A percentile compares a stretch with the other conserved stretches of the same genome.
Conservation (phyloP, 495 filamentous ascomycete species). For the Tuber calosporum region DNA sequence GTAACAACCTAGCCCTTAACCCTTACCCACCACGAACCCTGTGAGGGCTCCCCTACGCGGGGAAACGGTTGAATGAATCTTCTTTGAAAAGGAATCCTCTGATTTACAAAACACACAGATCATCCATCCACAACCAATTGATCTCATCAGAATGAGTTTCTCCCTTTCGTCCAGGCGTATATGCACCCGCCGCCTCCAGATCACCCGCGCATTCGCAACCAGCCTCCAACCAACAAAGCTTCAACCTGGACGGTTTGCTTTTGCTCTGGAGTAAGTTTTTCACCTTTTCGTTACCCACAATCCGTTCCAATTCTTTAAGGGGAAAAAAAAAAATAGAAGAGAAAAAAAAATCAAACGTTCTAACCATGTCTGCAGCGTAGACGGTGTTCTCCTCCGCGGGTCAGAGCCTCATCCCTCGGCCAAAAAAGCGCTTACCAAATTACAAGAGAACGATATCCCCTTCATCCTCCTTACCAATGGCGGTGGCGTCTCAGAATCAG, state of each 20-base stretch:
- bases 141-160: not conserved
- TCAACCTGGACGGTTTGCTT: slow-evolving; percentile 51
- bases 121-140: not conserved
- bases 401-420: slow-evolving; percentile 75
- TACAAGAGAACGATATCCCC: slow-evolving; percentile 64
- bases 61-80: not conserved
- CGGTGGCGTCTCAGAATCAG: slow-evolving; percentile 68
- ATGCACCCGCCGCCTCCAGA: not conserved
- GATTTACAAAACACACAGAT: not conserved
- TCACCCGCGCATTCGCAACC: not conserved
- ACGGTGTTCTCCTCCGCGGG: slow-evolving; percentile 89
- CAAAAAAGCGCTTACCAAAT: slow-evolving; percentile 60
- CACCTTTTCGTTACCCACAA: slow-evolving; percentile 6
- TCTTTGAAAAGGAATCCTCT: not conserved
- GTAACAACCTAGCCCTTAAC: not conserved
- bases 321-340: not conserved
- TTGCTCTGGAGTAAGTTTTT: slow-evolving; percentile 71
- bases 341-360: not conserved
- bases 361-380: slow-evolving; percentile 56
- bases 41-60: not conserved
- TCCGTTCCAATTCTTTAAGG: not conserved
- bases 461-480: slow-evolving; percentile 88
- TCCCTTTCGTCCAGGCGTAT: not conserved
- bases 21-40: not conserved
- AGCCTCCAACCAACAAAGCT: not conserved